Evolutionary conservation across 1,284 basidiomycete species (phyloP).

Genomic region (Ceratobasidium sp.): DNA sequence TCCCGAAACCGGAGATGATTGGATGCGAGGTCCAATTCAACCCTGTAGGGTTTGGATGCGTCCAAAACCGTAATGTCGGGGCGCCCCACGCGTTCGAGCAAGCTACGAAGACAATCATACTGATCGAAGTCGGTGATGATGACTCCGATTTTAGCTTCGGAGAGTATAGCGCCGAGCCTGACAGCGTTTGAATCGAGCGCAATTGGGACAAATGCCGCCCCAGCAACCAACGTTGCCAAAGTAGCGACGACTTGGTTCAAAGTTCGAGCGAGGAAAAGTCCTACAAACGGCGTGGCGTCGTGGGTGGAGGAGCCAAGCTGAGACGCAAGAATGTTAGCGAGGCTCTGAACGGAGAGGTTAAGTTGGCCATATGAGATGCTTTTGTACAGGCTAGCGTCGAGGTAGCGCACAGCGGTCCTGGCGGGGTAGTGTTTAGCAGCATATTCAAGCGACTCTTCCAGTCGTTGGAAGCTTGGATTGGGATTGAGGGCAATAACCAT

Average conservation of each 20-base stretch:
- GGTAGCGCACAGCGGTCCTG: neutral
- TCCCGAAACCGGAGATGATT: neutral
- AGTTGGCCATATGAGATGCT: slow-evolving; percentile 8
- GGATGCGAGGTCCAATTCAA: neutral
- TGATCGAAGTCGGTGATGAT: slow-evolving; percentile 21
- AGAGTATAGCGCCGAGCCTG: neutral
- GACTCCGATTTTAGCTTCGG: neutral
- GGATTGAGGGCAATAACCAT: neutral
- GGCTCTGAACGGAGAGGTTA: neutral
- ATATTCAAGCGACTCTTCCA: slow-evolving; percentile 14
- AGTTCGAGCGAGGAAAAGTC: slow-evolving; percentile 17
- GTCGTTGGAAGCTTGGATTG: slow-evolving; percentile 3
- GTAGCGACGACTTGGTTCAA: slow-evolving; percentile 11
- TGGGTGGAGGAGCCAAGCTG: neutral
- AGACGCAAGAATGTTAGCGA: neutral
- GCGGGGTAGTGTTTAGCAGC: slow-evolving; percentile 3
- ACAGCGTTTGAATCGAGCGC: neutral
- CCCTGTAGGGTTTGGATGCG: neutral
- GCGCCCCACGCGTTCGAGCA: neutral
- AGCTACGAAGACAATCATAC: neutral
- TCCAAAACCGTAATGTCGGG: neutral
- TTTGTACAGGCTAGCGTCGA: neutral
- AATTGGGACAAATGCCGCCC: slow-evolving; percentile 11
- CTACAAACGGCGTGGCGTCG: neutral
- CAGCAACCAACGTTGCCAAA: neutral